phyloP scores from a whole-genome alignment of 2,329 filamentous ascomycete genomes.

The Bipolaris cookei region DNA sequence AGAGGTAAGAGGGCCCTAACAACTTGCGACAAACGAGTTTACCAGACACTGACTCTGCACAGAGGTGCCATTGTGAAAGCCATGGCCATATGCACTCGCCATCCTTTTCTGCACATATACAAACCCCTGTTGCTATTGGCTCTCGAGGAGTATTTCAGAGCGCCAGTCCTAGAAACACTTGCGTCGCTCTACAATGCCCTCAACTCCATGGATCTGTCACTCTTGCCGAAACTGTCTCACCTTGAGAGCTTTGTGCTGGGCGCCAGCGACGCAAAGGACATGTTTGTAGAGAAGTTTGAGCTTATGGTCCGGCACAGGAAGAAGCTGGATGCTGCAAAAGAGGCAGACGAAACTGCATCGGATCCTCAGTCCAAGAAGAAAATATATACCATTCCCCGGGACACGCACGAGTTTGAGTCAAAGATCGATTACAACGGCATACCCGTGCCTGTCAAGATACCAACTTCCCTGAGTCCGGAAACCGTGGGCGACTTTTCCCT shows the following conservation, averaged over 20 bases:
- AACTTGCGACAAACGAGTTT: not conserved
- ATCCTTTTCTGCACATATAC: slow-evolving; percentile 98
- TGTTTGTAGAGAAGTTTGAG: slow-evolving; percentile 98
- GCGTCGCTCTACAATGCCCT: slow-evolving; percentile 88
- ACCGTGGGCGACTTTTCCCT: slow-evolving; percentile 97
- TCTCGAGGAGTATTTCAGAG: slow-evolving; percentile 95
- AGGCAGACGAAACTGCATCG: slow-evolving; percentile 44
- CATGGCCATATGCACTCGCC: slow-evolving; percentile 97
- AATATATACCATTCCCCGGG: slow-evolving; percentile 79
- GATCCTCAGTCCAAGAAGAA: slow-evolving; percentile 58
- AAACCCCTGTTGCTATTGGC: slow-evolving; percentile 93
- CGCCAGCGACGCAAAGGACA: slow-evolving; percentile 89
- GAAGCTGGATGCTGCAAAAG: slow-evolving; percentile 62
- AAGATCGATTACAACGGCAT: slow-evolving; percentile 96
- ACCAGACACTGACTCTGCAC: slow-evolving; percentile 20
- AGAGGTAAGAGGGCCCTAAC: slow-evolving; percentile 57
- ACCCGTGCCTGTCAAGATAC: slow-evolving; percentile 94
- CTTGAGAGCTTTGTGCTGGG: slow-evolving; percentile 87
- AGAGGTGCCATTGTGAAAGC: slow-evolving; percentile 95
- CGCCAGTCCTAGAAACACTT: slow-evolving; percentile 84
- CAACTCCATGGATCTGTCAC: slow-evolving; percentile 93
- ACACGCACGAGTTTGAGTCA: slow-evolving; percentile 97
- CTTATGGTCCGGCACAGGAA: slow-evolving; percentile 87
- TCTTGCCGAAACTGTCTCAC: slow-evolving; percentile 84
- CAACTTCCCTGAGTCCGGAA: slow-evolving; percentile 90